Conservation (phyloP, 2,329 filamentous ascomycete genomes). For the Xylariaceae sp. region DNA sequence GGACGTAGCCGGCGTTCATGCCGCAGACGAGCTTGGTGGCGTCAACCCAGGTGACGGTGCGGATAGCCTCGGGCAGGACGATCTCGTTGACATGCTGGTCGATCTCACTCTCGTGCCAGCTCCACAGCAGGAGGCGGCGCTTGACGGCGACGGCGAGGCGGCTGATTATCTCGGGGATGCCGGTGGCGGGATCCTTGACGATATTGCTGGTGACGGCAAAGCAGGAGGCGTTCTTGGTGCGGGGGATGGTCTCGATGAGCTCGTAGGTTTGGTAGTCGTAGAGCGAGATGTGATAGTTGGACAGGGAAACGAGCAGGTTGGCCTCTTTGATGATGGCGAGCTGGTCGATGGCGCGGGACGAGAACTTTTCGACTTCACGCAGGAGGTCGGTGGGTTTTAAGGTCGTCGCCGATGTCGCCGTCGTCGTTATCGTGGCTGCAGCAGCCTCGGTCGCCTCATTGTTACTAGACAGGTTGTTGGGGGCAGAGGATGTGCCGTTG, state of each 20-base stretch:
- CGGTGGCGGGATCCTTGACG: constrained; percentile 80
- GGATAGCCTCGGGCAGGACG: constrained; percentile 75
- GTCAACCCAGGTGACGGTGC: constrained; percentile 86
- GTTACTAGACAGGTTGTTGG: constrained; percentile 7
- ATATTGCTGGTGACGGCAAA: constrained; percentile 97
- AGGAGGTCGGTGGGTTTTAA: constrained; percentile 73
- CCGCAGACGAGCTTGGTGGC: constrained; percentile 85
- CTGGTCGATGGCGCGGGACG: constrained; percentile 84
- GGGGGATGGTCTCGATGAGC: constrained; percentile 72
- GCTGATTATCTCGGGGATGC: constrained; percentile 90
- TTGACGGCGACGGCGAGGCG: constrained; percentile 90
- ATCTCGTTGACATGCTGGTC: constrained; percentile 72
- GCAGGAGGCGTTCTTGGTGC: constrained; percentile 82
- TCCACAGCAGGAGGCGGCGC: constrained; percentile 84
- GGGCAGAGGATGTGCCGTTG: constrained; percentile 31
- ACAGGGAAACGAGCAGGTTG: constrained; percentile 84
- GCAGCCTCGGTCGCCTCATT: constrained; percentile 15
- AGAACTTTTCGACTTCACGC: constrained; percentile 92
- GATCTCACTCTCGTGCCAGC: constrained; percentile 93
- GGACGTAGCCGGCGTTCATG: constrained; percentile 85
- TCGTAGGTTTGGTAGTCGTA: constrained; percentile 86
- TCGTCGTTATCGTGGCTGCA: constrained; percentile 17
- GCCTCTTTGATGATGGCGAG: constrained; percentile 95
- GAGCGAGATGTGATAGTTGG: constrained; percentile 84
- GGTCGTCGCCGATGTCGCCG: constrained; percentile 20